Percentiles rank a stretch among this genome's conserved stretches.
These are phyloP conservation scores for Salix purpurea DNA, from an alignment of 345 rosid genomes.

Conservation along the genomic window DNA sequence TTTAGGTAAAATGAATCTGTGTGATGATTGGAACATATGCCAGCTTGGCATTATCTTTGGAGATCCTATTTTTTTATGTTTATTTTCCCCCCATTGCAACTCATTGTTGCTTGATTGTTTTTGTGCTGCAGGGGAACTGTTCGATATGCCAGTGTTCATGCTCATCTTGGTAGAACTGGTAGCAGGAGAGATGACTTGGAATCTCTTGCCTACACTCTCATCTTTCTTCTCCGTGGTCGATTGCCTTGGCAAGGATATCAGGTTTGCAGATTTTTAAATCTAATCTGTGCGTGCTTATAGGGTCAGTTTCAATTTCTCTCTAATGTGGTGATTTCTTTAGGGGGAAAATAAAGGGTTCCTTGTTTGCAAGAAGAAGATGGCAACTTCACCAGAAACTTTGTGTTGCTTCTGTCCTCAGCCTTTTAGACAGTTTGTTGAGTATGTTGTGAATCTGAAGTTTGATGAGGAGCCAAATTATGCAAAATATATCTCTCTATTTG, in stretches of 20 bases:
- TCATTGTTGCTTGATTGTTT: conserved; percentile 6
- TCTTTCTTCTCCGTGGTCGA: conserved; percentile 96
- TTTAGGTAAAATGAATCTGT: conserved; percentile 51
- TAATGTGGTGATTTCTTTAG: conserved; percentile 40
- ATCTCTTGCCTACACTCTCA: conserved; percentile 94
- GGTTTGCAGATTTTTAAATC: conserved; percentile 36
- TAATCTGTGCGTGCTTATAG: neutral
- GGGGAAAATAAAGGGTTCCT: conserved; percentile 95
- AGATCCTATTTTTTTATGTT: neutral
- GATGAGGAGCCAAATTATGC: conserved; percentile 98
- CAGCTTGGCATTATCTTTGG: neutral
- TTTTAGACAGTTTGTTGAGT: conserved; percentile 82
- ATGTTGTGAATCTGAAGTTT: conserved; percentile 85
- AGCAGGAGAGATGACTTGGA: conserved; percentile 96
- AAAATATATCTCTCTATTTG: conserved; percentile 81
- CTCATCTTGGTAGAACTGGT: conserved; percentile 95
- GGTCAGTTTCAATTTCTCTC: neutral
- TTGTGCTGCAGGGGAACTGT: conserved; percentile 79
- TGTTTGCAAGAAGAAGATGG: conserved; percentile 98
- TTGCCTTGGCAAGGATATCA: conserved; percentile 99
- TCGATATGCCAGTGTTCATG: conserved; percentile 95
- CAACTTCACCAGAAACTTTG: conserved; percentile 86
- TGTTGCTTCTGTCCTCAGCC: conserved; percentile 89
- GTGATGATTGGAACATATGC: neutral
- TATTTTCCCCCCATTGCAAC: conserved; percentile 3